phyloP scores from a whole-genome alignment of 2,329 filamentous ascomycete genomes.

The Scedosporium minutisporum region DNA sequence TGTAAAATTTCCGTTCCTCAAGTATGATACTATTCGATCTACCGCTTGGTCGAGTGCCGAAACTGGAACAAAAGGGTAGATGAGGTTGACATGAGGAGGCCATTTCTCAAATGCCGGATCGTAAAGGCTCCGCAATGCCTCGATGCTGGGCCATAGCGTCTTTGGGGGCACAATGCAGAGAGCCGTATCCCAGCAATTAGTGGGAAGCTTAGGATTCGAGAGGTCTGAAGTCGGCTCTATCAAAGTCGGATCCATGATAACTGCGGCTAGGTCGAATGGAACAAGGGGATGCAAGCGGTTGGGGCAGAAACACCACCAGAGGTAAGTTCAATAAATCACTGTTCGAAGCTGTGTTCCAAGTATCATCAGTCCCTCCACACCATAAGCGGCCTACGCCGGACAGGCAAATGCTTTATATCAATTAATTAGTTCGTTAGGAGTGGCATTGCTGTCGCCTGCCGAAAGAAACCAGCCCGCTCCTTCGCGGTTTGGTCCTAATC shows the following conservation, averaged over 20 bases:
- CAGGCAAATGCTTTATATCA: too few relatives aligned
- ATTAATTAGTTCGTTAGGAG: too few relatives aligned
- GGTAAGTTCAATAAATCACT: too few relatives aligned
- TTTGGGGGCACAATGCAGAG: constrained; percentile 49
- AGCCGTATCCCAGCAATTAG: constrained; percentile 44
- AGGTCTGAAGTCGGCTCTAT: constrained; percentile 15
- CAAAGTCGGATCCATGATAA: background rate
- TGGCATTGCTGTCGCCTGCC: too few relatives aligned
- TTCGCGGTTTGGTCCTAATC: background rate
- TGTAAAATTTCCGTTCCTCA: constrained; percentile 15
- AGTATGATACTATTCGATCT: constrained; percentile 25
- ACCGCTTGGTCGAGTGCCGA: constrained; percentile 34
- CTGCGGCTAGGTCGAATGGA: background rate
- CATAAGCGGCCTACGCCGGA: too few relatives aligned
- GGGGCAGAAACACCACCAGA: too few relatives aligned
- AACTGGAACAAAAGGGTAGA: constrained; percentile 53
- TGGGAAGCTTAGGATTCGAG: background rate
- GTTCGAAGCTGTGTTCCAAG: too few relatives aligned
- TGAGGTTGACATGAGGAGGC: constrained; percentile 57
- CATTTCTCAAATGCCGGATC: constrained; percentile 52
- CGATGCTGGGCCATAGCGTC: constrained; percentile 35
- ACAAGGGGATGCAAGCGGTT: too few relatives aligned
- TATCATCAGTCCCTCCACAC: too few relatives aligned
- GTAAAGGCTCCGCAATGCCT: constrained; percentile 49
- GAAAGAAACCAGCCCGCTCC: too few relatives aligned